Evolutionary conservation across 345 rosid genomes (phyloP), one percentile per base, ranked within the genome.

Genomic region (Salix purpurea): DNA sequence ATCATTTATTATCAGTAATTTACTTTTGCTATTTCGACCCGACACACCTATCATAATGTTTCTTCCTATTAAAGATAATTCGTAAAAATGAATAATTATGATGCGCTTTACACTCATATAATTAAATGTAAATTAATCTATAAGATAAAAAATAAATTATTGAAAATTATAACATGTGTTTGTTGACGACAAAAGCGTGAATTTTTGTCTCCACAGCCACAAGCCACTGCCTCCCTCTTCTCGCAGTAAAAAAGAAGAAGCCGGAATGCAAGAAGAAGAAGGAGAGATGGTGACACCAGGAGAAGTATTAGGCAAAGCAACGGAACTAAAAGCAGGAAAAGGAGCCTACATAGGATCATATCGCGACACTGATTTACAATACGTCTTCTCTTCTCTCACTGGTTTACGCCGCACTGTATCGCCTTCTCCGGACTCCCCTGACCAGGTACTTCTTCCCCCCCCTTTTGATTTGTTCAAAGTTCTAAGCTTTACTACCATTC

Each of bases 331-430:
- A 81, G 83, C 98, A 15, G 98, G 99, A 11, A 90, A 86, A 70
- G 98, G 99, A 26, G 88, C 99, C 4, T 92, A 93, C 78, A 74
- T 83, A 37, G 89, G 89, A 30, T 75, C 87, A 48, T 85, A 83
- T 76, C 91, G 85, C 65, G 74, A 83, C 69, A 82, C 91, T 34
- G 76, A 78, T 1, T 60, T 78, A n/a, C 46, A 42, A 36, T 82
- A 46, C 40, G 88, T 96, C 87, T 92, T 86, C 83, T 90, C 99
- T 81, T 92, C 98, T 52, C 89, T 96, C 78, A 85, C 89, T 2
- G 98, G 98, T 30, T 77, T 84, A 62, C 84, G 84, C 82, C 91
- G 84, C 68, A 85, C 86, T 30, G 71, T 81, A 5, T 48, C 87
- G 34, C 89, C 94, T 67, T 76, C 87, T 30, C 69, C 86, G 1